Conservation (phyloP, 2,329 filamentous ascomycete species). For the Pyrenochaeta sp. region DNA sequence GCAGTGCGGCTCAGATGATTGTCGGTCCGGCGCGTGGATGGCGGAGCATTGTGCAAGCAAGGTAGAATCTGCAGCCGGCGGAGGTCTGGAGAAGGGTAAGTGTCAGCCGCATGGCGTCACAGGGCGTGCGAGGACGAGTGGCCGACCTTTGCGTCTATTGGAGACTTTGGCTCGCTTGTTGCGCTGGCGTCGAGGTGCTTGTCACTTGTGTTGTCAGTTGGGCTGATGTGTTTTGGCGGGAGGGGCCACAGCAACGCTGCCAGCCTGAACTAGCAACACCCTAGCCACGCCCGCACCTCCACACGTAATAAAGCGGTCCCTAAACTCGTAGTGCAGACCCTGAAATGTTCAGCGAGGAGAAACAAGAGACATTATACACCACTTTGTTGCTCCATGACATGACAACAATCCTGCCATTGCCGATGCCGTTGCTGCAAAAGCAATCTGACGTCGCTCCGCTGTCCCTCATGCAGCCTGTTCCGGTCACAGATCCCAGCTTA, state of each 20-base stretch:
- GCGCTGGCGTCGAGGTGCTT: slow-evolving; percentile 24
- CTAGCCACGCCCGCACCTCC: slow-evolving; percentile 5
- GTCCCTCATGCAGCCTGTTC: slow-evolving; percentile 14
- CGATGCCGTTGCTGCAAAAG: slow-evolving; percentile 1
- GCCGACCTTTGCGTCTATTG: slow-evolving; percentile 20
- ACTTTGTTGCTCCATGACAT: too few species aligned
- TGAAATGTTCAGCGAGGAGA: background rate
- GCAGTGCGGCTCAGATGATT: slow-evolving; percentile 45
- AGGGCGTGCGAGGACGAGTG: slow-evolving; percentile 17
- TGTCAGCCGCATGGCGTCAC: slow-evolving; percentile 30
- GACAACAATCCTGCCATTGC: background rate
- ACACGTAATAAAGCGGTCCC: background rate
- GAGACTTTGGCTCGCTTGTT: slow-evolving; percentile 19
- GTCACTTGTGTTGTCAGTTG: slow-evolving; percentile 26
- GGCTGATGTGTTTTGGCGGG: slow-evolving; percentile 24
- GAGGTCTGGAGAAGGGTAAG: slow-evolving; percentile 19
- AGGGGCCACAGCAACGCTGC: slow-evolving; percentile 22
- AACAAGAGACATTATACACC: background rate
- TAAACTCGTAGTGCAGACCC: background rate
- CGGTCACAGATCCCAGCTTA: slow-evolving; percentile 16
- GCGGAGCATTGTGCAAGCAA: slow-evolving; percentile 31
- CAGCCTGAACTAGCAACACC: slow-evolving; percentile 13
- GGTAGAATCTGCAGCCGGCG: slow-evolving; percentile 8
- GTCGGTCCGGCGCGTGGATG: slow-evolving; percentile 32
- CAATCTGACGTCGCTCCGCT: slow-evolving; percentile 21